Base-by-base conservation (phyloP, 2,329 filamentous ascomycete species). In the Biscogniauxia sp. region DNA sequence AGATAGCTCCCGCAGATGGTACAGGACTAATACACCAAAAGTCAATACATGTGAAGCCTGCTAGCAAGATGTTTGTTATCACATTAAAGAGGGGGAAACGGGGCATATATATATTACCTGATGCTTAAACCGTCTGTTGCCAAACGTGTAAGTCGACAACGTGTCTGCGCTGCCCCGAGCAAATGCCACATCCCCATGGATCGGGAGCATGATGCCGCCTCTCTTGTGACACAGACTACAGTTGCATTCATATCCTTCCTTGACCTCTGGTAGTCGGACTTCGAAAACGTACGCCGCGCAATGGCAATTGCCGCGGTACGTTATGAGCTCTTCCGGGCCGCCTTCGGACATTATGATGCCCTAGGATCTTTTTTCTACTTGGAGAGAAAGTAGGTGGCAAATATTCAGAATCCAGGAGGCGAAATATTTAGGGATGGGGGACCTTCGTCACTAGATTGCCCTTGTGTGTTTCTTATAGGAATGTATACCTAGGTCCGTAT, bases 211-310 rank as follows among this genome's bases (percentile, higher is more conserved):
- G 20, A 79, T 71, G 54, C 79, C 79, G n/a, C 74, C 78, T 66
- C 80, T 81, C 63, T 77, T 80, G 64, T 60, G 63, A 67, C 87
- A 87, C 65, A 89, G 84, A 72, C 84, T 88, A 75, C 88, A 90
- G 73, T 87, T 85, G 74, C 87, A 88, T 67, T 82, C 77, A 3
- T 76, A 71, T 7, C 79, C 81, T 2, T 77, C 72, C 65, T 83
- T 84, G 60, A 90, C 79, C 67, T 88, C 84, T n/a, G 85, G 83
- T 15, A 85, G 51, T 1, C 73, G 68, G 55, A 77, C 67, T 66
- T 80, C 79, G 66, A 79, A 85, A 57, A 82, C 74, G 64, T 82
- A 82, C 25, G 76, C 74, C 20, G 76, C 78, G 70, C 82, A 85
- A 68, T 84, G 82, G 73, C 82, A 85, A 67, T 81, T 84, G 66